Evolutionary conservation across 768 basidiomycete species (phyloP).

Genomic region (Podaxis mareebaensis): DNA sequence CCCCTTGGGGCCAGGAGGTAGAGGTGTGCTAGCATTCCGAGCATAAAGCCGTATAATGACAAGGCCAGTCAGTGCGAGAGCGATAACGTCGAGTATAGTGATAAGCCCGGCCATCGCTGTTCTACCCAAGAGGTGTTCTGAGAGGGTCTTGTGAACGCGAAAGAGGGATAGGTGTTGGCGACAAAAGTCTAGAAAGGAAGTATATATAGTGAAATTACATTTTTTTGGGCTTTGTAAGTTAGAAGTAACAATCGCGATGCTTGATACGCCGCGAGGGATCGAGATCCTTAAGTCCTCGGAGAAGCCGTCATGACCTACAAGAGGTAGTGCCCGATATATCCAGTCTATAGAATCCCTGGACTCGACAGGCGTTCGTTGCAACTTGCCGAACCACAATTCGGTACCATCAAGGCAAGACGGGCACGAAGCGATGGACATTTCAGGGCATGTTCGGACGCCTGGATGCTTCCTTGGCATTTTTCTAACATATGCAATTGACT

Average conservation of each 20-base stretch:
- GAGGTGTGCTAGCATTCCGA: constrained; percentile 20
- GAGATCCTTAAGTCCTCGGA: constrained; percentile 24
- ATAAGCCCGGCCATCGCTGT: constrained; percentile 18
- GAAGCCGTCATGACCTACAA: background rate
- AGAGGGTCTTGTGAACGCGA: background rate
- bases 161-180: background rate
- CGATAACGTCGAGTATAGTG: constrained; percentile 20
- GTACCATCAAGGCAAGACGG: background rate
- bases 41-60: constrained; percentile 23
- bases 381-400: background rate
- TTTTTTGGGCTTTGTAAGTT: background rate
- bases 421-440: background rate
- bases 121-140: background rate
- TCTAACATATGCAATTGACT: background rate
- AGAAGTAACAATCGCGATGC: background rate
- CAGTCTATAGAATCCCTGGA: background rate
- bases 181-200: background rate
- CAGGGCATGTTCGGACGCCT: background rate
- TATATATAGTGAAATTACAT: constrained; percentile 1
- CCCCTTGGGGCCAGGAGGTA: constrained; percentile 48
- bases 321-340: constrained; percentile 2
- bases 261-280: constrained; percentile 1
- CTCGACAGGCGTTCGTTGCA: background rate
- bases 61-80: constrained; percentile 18
- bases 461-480: background rate